Evolutionary conservation across 2,329 filamentous ascomycete species (phyloP), one percentile per base, ranked within the genome.

Genomic region (Calonectria honghensis): DNA sequence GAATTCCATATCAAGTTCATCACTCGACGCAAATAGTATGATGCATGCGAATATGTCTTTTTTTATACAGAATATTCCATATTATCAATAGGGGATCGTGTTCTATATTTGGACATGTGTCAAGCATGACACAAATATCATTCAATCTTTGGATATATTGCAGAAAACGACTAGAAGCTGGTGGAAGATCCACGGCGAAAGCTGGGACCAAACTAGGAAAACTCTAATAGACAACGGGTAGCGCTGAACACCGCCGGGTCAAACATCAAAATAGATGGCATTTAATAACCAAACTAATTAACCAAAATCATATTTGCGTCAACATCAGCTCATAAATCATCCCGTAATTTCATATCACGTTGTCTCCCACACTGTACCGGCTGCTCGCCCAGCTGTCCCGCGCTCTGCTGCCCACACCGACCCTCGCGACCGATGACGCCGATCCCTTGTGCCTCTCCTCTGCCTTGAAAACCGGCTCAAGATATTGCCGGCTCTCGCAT

Each of bases 391-490:
- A 68, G 20, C 70, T 70, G 31, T 80, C 73, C 35, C 75, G 70
- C 6, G 64, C 31, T 1, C 80, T 57, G 14, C 45, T 78, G 57
- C 74, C 73, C 3, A 68, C 52, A 41, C 59, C 41, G 18, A 48
- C 2, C 5, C 61, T 24, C n/a, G 66, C 73, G 3, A 54, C 70
- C 20, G 71, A 73, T 5, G 77, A 80, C 5, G 77, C 69, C 6
- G 79, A 71, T 24, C 63, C 79, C 48, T 24, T 52, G 18, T 78
- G 39, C 63, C 66, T 76, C 3, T 70, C 79, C 14, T 75, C 75
- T 4, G 67, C 59, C 32, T 72, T 75, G 41, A 78, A 77, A 11
- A 72, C 16, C 6, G 77, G 79, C 11, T 78, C 76, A 75, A 79
- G 80, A 68, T 79, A 80, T 31, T 73, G 57, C 35, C 70, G 73